Conservation (phyloP, 225 moss, liverwort and hornwort species). For the Physcomitrium patens region DNA sequence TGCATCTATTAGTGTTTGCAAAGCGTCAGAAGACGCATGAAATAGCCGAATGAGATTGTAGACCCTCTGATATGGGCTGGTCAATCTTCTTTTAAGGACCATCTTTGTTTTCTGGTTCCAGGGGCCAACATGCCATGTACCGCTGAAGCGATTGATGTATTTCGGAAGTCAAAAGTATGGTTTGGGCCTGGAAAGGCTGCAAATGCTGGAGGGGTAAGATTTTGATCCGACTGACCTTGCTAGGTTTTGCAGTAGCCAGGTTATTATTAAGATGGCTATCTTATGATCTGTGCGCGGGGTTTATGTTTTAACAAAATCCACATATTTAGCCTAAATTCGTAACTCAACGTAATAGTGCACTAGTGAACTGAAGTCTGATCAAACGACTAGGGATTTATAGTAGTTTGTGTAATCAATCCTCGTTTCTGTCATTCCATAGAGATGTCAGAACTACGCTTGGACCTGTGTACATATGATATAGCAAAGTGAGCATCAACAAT, state of each 20-base stretch:
- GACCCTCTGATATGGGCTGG: slow-evolving; percentile 12
- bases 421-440: slow-evolving; percentile 1
- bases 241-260: slow-evolving; percentile 4
- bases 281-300: not conserved
- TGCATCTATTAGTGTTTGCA: not conserved
- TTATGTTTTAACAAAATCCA: too few relatives aligned
- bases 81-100: slow-evolving; percentile 31
- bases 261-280: not conserved
- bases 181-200: slow-evolving; percentile 99
- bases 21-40: slow-evolving; percentile 9
- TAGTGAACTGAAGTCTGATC: not conserved
- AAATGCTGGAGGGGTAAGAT: slow-evolving; percentile 94
- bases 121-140: slow-evolving; percentile 99
- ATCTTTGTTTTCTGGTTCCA: slow-evolving; percentile 47
- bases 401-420: not conserved
- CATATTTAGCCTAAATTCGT: not conserved
- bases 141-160: slow-evolving; percentile 88
- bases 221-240: not conserved
- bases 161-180: slow-evolving; percentile 93
- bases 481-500: slow-evolving; percentile 22
- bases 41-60: not conserved
- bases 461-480: slow-evolving; percentile 3
- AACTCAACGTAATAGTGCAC: not conserved
- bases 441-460: too few relatives aligned
- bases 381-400: not conserved